These are phyloP conservation scores for Exophiala viscosa DNA, from an alignment of 2,329 filamentous ascomycete species.

Conservation along the genomic window DNA sequence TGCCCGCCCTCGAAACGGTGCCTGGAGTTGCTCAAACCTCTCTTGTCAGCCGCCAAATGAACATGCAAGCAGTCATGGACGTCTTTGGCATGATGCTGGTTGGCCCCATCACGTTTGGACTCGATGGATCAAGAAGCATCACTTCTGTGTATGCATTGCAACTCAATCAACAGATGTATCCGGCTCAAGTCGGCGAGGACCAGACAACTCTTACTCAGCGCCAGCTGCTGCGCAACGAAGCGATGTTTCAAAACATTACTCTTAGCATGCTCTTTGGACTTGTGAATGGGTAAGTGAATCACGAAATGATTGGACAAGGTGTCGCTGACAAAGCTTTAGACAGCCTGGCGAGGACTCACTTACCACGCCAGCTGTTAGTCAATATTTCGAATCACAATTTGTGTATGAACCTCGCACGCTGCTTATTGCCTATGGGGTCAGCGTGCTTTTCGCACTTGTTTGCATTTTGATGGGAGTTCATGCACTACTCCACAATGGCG, in stretches of 20 bases:
- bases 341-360: background rate
- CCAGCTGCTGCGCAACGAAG: constrained; percentile 6
- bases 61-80: constrained; percentile 19
- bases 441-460: constrained; percentile 5
- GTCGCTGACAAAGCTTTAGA: background rate
- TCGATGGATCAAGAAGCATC: background rate
- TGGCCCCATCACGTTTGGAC: constrained; percentile 5
- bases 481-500: constrained; percentile 16
- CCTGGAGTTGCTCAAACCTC: background rate
- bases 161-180: constrained; percentile 12
- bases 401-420: constrained; percentile 17
- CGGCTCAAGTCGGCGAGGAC: background rate
- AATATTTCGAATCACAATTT: constrained; percentile 8
- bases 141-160: constrained; percentile 9
- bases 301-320: background rate
- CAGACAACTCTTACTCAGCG: constrained; percentile 6
- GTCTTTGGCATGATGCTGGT: constrained; percentile 15
- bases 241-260: constrained; percentile 18
- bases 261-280: constrained; percentile 15
- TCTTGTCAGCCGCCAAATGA: constrained; percentile 10
- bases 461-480: constrained; percentile 14
- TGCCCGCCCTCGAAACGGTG: constrained; percentile 8
- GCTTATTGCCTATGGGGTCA: constrained; percentile 14
- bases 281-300: constrained; percentile 7
- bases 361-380: background rate